Conservation (phyloP, 495 filamentous ascomycete genomes). For the Filosporella fistucella region DNA sequence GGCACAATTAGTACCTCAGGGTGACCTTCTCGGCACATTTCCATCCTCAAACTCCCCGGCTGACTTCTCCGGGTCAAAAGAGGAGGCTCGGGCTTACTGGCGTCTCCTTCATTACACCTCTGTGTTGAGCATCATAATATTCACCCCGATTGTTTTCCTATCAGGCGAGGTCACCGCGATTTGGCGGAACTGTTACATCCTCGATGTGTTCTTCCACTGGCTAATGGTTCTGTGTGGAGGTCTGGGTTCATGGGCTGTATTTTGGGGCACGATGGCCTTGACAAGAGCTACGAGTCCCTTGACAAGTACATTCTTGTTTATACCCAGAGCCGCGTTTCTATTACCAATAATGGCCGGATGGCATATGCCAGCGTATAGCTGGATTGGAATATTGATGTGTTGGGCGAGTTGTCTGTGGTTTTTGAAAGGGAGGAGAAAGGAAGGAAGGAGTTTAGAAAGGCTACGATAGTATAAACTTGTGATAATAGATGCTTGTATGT, state of each 20-base stretch:
- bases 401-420: conserved; percentile 45
- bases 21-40: conserved; percentile 17
- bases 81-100: conserved; percentile 41
- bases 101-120: conserved; percentile 45
- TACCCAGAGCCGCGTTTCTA: conserved; percentile 34
- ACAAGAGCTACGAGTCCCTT: conserved; percentile 37
- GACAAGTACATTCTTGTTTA: conserved; percentile 33
- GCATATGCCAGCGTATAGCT: conserved; percentile 33
- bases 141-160: conserved; percentile 40
- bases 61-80: conserved; percentile 27
- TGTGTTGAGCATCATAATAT: conserved; percentile 38
- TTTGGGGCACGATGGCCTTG: conserved; percentile 33
- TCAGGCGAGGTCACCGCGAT: conserved; percentile 42
- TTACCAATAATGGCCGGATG: conserved; percentile 31
- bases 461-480: conserved; percentile 12
- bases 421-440: conserved; percentile 33
- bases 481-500: too few species aligned
- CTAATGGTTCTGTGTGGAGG: conserved; percentile 29
- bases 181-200: conserved; percentile 42
- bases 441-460: conserved; percentile 20
- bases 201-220: conserved; percentile 31
- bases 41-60: conserved; percentile 1
- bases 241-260: conserved; percentile 29
- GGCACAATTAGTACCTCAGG: conserved; percentile 21
- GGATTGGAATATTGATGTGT: conserved; percentile 42